Evolutionary conservation across 2,329 filamentous ascomycete genomes (phyloP).

Genomic region (Penicillium sp.): DNA sequence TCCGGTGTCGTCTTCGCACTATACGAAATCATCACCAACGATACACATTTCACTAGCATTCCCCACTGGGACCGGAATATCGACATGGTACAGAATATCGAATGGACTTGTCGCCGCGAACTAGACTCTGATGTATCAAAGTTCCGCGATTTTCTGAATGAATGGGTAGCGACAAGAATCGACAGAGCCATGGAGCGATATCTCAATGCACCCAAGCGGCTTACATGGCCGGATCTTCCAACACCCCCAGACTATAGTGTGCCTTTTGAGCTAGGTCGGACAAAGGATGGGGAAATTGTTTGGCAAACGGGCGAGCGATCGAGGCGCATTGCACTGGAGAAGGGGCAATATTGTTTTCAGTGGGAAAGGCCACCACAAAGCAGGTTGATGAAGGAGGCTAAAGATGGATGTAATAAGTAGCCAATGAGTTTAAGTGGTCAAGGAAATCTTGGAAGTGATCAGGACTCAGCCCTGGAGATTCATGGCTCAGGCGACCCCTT

Average conservation of each 20-base stretch:
- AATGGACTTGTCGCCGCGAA: conserved; percentile 16
- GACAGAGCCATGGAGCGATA: conserved; percentile 16
- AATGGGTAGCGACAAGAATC: conserved; percentile 17
- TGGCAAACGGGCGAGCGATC: conserved; percentile 13
- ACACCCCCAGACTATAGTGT: conserved; percentile 17
- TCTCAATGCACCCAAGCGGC: conserved; percentile 18
- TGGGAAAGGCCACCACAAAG: conserved; percentile 21
- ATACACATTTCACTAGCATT: conserved; percentile 24
- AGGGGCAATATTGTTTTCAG: conserved; percentile 20
- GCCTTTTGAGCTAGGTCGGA: conserved; percentile 15
- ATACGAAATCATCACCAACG: conserved; percentile 30
- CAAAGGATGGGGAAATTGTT: conserved; percentile 8
- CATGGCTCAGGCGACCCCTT: too few relatives aligned
- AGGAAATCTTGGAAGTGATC: too few relatives aligned
- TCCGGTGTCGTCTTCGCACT: conserved; percentile 26
- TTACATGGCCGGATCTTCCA: conserved; percentile 19
- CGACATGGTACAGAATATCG: conserved; percentile 22
- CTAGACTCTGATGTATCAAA: conserved; percentile 18
- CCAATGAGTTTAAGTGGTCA: too few relatives aligned
- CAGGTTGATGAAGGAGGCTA: background rate
- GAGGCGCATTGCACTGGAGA: conserved; percentile 14
- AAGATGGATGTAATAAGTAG: too few relatives aligned
- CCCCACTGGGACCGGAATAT: conserved; percentile 26
- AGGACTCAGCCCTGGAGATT: too few relatives aligned
- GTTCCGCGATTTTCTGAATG: conserved; percentile 20